These are phyloP conservation scores for Colletotrichum aenigma DNA, from an alignment of 2,329 filamentous ascomycete species.

Conservation along the genomic window DNA sequence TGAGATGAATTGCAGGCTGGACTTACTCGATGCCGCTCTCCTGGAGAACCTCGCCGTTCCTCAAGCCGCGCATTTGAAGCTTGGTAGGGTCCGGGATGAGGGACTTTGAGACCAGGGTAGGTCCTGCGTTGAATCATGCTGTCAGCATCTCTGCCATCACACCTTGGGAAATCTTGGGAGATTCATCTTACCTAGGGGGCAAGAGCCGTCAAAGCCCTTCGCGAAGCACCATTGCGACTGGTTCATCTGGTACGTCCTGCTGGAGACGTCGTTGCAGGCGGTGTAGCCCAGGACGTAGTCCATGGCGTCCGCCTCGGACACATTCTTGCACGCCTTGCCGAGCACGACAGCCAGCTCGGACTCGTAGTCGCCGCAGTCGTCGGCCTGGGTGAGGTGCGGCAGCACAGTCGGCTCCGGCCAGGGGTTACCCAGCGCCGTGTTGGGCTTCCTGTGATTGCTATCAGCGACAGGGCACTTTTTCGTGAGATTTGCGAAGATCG, in stretches of 20 bases:
- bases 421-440: slow-evolving; percentile 57
- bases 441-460: slow-evolving; percentile 47
- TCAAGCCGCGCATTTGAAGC: slow-evolving; percentile 45
- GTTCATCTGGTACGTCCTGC: slow-evolving; percentile 58
- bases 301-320: slow-evolving; percentile 58
- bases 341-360: slow-evolving; percentile 63
- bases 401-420: slow-evolving; percentile 56
- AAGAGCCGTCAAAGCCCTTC: slow-evolving; percentile 61
- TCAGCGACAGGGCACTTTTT: background rate
- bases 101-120: slow-evolving; percentile 50
- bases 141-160: rapidly evolving
- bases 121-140: slow-evolving; percentile 32
- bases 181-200: slow-evolving; percentile 41
- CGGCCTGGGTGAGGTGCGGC: slow-evolving; percentile 50
- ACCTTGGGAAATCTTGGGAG: background rate
- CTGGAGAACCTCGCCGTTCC: slow-evolving; percentile 58
- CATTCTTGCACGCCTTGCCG: slow-evolving; percentile 54
- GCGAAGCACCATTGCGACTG: slow-evolving; percentile 62
- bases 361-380: slow-evolving; percentile 63
- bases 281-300: slow-evolving; percentile 69
- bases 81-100: slow-evolving; percentile 44
- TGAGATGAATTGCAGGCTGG: slow-evolving; percentile 18
- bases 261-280: slow-evolving; percentile 67
- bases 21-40: slow-evolving; percentile 37
- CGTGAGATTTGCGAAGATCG: no score